These are phyloP conservation scores for Pouteria glomerata DNA, from an alignment of 148 eudicot species.

Conservation along the genomic window DNA sequence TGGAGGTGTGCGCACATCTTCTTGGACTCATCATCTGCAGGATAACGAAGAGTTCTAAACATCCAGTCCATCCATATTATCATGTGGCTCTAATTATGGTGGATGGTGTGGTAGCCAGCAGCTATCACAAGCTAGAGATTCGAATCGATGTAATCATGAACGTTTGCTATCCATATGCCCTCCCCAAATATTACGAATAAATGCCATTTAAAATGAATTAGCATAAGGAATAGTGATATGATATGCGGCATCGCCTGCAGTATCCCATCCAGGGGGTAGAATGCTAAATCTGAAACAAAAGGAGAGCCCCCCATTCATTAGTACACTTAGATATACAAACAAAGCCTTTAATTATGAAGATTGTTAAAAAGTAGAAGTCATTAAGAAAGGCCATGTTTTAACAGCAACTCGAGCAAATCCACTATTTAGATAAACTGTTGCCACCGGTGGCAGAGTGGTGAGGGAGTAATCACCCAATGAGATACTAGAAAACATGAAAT, in stretches of 20 bases:
- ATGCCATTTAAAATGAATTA: slow-evolving; percentile 64
- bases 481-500: too few relatives aligned
- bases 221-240: slow-evolving; percentile 57
- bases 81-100: slow-evolving; percentile 90
- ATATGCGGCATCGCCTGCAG: slow-evolving; percentile 75
- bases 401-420: too few relatives aligned
- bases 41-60: too few relatives aligned
- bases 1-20: slow-evolving; percentile 20
- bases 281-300: slow-evolving; percentile 63
- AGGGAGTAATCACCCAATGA: too few relatives aligned
- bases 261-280: too few relatives aligned
- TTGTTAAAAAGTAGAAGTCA: background rate
- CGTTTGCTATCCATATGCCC: slow-evolving; percentile 86
- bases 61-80: slow-evolving; percentile 83
- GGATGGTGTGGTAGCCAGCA: slow-evolving; percentile 93
- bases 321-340: background rate
- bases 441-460: too few relatives aligned
- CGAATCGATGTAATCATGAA: slow-evolving; percentile 82
- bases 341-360: slow-evolving; percentile 2
- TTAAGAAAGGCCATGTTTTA: background rate
- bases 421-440: too few relatives aligned
- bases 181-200: slow-evolving; percentile 58
- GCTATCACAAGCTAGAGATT: slow-evolving; percentile 94
- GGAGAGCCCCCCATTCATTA: background rate
- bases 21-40: slow-evolving; percentile 47